A percentile compares a stretch with the other conserved stretches of the same genome.
Conservation (phyloP, 345 rosid species). For the Bruguiera parviflora region DNA sequence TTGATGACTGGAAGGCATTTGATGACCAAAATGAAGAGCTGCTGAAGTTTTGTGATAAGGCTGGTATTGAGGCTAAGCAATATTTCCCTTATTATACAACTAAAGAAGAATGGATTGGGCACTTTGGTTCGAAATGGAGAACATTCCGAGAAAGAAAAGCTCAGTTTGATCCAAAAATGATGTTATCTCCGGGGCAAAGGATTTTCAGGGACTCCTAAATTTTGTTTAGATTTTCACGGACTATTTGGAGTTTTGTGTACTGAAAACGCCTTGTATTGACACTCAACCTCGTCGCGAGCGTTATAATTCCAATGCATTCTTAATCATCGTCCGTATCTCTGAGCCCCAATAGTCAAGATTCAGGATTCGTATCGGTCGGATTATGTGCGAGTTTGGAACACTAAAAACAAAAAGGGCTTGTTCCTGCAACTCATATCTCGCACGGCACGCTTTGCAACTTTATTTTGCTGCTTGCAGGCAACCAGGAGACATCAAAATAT, state of each 20-base stretch:
- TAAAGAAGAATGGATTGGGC: slow-evolving; percentile 55
- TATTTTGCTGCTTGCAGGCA: slow-evolving; percentile 36
- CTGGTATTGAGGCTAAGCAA: slow-evolving; percentile 55
- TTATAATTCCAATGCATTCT: no score
- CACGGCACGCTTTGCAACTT: slow-evolving; percentile 16
- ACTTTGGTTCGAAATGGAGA: slow-evolving; percentile 81
- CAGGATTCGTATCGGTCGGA: no score
- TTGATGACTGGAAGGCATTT: slow-evolving; percentile 45
- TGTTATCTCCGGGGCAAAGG: slow-evolving; percentile 79
- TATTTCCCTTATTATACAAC: slow-evolving; percentile 57
- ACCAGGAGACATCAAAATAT: slow-evolving; percentile 29
- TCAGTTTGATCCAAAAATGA: slow-evolving; percentile 71
- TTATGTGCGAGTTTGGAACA: no score
- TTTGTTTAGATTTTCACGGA: no score
- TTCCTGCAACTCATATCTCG: no score
- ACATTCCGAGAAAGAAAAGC: slow-evolving; percentile 49
- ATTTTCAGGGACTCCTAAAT: slow-evolving; percentile 43
- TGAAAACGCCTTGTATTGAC: no score
- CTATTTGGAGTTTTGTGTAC: no score
- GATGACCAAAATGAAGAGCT: slow-evolving; percentile 58
- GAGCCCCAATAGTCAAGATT: no score
- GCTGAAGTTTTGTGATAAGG: slow-evolving; percentile 47
- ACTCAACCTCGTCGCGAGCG: no score
- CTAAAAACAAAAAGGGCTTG: no score
- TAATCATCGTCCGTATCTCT: no score